Conservation (phyloP, 1,139 yeast genomes). For the Debaryomycetaceae sp. region DNA sequence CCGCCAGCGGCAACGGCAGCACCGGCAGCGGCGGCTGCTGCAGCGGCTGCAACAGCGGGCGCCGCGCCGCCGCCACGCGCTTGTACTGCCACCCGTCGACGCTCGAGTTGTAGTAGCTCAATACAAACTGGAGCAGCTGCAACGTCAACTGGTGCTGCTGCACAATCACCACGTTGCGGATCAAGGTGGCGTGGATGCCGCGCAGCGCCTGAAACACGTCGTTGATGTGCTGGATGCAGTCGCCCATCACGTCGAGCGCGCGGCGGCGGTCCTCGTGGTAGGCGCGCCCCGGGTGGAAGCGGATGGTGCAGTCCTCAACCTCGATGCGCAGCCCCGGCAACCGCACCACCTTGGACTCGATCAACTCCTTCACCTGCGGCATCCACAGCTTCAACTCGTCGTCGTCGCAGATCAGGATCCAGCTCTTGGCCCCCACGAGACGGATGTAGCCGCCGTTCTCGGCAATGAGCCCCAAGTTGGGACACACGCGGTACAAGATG, state of each 20-base stretch:
- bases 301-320: constrained; percentile 69
- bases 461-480: constrained; percentile 76
- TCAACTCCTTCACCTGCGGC: constrained; percentile 52
- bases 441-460: constrained; percentile 82
- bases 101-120: constrained; percentile 26
- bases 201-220: constrained; percentile 57
- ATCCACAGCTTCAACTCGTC: constrained; percentile 55
- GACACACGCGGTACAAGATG: constrained; percentile 61
- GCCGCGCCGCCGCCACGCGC: constrained; percentile 13
- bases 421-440: constrained; percentile 47
- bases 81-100: constrained; percentile 17
- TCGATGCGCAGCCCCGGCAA: constrained; percentile 75
- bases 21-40: constrained; percentile 1
- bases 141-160: constrained; percentile 53
- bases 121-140: constrained; percentile 49
- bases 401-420: constrained; percentile 65
- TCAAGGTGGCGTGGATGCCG: constrained; percentile 75
- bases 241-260: constrained; percentile 70
- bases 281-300: constrained; percentile 67
- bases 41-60: constrained; percentile 1
- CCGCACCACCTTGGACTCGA: constrained; percentile 69
- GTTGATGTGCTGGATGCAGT: constrained; percentile 79
- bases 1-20: not conserved
- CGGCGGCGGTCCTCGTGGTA: constrained; percentile 60
- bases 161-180: constrained; percentile 64